These are phyloP conservation scores for Halenospora varia DNA, from an alignment of 495 filamentous ascomycete species.

Conservation along the genomic window DNA sequence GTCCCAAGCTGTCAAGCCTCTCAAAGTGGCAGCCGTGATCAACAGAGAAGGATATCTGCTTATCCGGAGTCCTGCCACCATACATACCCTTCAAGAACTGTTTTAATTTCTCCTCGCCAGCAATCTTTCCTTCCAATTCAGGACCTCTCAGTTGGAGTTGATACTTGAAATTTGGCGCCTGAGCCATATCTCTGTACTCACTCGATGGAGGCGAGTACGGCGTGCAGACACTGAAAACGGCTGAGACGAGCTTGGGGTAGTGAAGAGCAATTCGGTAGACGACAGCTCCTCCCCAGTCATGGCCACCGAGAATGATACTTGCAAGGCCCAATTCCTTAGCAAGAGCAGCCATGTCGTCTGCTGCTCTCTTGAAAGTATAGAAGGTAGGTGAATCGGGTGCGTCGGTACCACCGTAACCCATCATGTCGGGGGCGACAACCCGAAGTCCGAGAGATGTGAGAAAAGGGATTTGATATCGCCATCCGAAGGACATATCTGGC, in stretches of 20 bases:
- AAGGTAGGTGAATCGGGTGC: conserved; percentile 44
- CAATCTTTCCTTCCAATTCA: conserved; percentile 57
- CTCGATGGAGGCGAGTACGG: conserved; percentile 55
- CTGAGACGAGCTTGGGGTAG: conserved; percentile 65
- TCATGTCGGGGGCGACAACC: conserved; percentile 74
- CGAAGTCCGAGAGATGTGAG: conserved; percentile 61
- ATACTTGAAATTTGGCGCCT: conserved; percentile 73
- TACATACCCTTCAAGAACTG: conserved; percentile 67
- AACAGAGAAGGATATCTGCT: conserved; percentile 50
- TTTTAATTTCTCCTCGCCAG: conserved; percentile 52
- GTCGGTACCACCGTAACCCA: conserved; percentile 77
- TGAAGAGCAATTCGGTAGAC: conserved; percentile 61
- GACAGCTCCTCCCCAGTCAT: conserved; percentile 72
- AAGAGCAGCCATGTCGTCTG: conserved; percentile 66
- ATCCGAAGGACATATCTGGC: conserved; percentile 66
- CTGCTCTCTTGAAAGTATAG: conserved; percentile 66
- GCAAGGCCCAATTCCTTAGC: conserved; percentile 52
- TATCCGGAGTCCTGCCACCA: conserved; percentile 53
- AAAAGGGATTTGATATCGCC: conserved; percentile 80
- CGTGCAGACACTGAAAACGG: conserved; percentile 76
- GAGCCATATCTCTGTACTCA: conserved; percentile 31
- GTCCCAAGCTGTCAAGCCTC: conserved; percentile 40
- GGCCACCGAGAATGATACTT: conserved; percentile 70
- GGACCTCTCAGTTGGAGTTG: conserved; percentile 72
- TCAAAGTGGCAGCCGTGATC: conserved; percentile 50